Evolutionary conservation across 768 basidiomycete species (phyloP).

Genomic region (Crucibulum laeve): DNA sequence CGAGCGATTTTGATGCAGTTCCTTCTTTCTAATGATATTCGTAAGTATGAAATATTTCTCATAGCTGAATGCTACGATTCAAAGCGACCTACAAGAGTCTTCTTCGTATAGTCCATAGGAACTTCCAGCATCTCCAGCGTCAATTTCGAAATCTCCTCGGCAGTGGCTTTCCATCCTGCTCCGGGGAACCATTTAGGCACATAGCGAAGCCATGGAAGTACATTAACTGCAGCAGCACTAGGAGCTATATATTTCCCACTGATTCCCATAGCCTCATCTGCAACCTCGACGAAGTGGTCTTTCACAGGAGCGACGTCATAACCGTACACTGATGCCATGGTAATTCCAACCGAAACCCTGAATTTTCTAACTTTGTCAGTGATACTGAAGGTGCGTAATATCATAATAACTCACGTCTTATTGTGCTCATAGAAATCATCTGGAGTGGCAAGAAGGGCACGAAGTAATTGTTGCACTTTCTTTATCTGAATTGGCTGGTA

Average conservation of each 20-base stretch:
- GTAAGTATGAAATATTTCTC: conserved; percentile 18
- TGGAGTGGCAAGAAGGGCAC: conserved; percentile 20
- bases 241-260: not conserved
- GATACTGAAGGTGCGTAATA: conserved; percentile 12
- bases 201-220: not conserved
- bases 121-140: not conserved
- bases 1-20: conserved; percentile 4
- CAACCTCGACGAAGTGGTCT: conserved; percentile 24
- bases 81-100: conserved; percentile 4
- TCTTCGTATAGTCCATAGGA: not conserved
- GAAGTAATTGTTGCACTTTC: conserved; percentile 24
- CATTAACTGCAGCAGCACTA: not conserved
- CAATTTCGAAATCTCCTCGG: not conserved
- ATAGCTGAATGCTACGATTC: no score
- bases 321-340: conserved; percentile 27
- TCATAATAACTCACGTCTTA: conserved; percentile 4
- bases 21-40: conserved; percentile 22
- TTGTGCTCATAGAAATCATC: conserved; percentile 18
- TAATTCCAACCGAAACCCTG: conserved; percentile 8
- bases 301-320: conserved; percentile 24
- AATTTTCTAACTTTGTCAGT: conserved; percentile 15
- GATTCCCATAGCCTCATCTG: conserved; percentile 15
- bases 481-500: conserved; percentile 26
- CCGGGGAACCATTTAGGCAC: not conserved
- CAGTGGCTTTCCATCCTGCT: not conserved